A percentile compares a stretch with the other conserved stretches of the same genome.
These are phyloP conservation scores for Dactylis glomerata DNA, from an alignment of 176 grass and related monocot species.

Conservation along the genomic window DNA sequence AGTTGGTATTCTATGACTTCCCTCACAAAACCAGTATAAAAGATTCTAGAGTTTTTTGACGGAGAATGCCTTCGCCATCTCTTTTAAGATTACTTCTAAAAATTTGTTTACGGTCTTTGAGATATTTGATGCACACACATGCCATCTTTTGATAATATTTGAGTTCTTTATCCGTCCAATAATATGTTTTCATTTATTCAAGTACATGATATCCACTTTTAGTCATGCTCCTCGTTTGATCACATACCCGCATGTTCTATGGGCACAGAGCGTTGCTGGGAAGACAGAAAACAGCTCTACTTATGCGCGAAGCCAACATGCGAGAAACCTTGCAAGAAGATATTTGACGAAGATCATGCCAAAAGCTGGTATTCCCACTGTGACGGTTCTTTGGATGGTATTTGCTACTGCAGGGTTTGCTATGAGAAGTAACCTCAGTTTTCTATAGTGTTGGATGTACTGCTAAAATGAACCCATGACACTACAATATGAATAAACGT, in stretches of 20 bases:
- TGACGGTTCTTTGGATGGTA: not conserved
- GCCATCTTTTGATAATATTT: not conserved
- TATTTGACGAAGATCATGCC: not conserved
- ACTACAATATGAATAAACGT: not conserved
- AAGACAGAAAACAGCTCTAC: not conserved
- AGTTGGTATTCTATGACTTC: not conserved
- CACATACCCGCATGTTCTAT: not conserved
- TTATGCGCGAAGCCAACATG: not conserved
- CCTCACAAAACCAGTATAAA: not conserved
- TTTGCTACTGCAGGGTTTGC: not conserved
- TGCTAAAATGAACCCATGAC: not conserved
- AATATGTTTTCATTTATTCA: not conserved
- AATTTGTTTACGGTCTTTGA: not conserved
- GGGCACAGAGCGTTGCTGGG: not conserved
- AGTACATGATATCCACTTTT: not conserved
- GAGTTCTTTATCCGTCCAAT: not conserved
- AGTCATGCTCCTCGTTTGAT: not conserved
- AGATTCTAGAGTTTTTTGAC: not conserved
- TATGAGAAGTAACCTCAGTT: not conserved
- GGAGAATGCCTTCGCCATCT: not conserved
- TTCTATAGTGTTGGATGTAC: not conserved
- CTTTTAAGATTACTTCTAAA: not conserved
- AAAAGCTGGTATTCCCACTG: not conserved
- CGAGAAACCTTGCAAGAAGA: not conserved
- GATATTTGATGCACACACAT: not conserved